Base-by-base conservation (phyloP, 1,284 basidiomycete genomes). In the Moesziomyces sp. region DNA sequence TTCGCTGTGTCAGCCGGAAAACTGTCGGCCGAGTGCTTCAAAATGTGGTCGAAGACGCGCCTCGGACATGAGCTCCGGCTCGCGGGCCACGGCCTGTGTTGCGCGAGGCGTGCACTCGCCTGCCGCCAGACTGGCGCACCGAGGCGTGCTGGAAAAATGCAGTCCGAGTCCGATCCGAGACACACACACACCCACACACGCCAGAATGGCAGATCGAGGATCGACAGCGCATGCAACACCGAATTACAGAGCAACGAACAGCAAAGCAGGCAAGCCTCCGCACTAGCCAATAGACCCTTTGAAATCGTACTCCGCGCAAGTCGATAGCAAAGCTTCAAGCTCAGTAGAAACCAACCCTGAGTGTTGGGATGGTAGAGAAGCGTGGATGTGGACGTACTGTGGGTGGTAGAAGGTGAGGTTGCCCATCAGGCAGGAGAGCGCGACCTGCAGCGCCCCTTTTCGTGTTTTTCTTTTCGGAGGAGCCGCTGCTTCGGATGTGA, bases 181-280 rank as follows among this genome's bases (percentile, higher is more conserved):
- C 53, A 66, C 26, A 47, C 26, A 1, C 26, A 28, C 26, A 28
- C 5, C 24, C 24, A 5, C 48, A 52, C 49, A 5, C 14, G 21
- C 43, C 6, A 44, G 16, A 52, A 26, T 21, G 21, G 18, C 44
- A 52, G 67, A 70, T 70, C 67, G 18, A 44, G 60, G 67, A 70
- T 70, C 67, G 67, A 70, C 67, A 60, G 49, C 67, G 52, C 67
- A 70, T 21, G 21, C 21, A 21, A 21, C 21, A 21, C 21, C 21
- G 21, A 21, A 21, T 21, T 21, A 26, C 24, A 26, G 24, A 26
- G 6, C 24, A 26, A 26, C 24, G 24, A 26, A 26, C 24, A 26
- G 24, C 24, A 26, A 26, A 26, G 24, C 24, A 26, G 24, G 24
- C 24, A 26, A 26, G 5, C 24, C 24, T 26, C 24, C 24, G 24